Conservation (phyloP, 169 alveolate genomes). For the Plasmodium yoelii region DNA sequence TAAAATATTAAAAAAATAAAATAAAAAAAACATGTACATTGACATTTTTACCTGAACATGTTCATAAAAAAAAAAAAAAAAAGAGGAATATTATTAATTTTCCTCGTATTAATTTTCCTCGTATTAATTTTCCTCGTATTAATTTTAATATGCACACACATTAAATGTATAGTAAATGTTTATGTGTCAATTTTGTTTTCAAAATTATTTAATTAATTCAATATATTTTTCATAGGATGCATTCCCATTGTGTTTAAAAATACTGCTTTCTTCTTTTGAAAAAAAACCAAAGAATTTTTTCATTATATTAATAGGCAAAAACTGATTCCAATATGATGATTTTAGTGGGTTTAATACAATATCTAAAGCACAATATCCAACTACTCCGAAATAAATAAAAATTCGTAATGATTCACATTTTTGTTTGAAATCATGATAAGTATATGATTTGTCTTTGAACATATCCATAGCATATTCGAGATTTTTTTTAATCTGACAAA, state of each 20-base stretch:
- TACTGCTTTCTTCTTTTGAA: conserved; percentile 14
- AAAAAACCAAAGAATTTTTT: conserved; percentile 60
- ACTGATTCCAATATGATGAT: conserved; percentile 82
- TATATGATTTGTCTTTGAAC: conserved; percentile 75
- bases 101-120: too few species aligned
- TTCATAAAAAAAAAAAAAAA: too few species aligned
- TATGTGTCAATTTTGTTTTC: too few species aligned
- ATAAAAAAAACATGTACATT: too few species aligned
- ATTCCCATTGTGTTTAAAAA: conserved; percentile 51
- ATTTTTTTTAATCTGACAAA: conserved; percentile 17
- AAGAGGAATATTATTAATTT: too few species aligned
- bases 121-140: too few species aligned
- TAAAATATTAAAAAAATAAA: too few species aligned
- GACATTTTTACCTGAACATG: too few species aligned
- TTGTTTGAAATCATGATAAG: conserved; percentile 81
- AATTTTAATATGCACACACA: too few species aligned
- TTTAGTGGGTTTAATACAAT: conserved; percentile 77
- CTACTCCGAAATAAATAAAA: conserved; percentile 82
- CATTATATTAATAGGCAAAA: conserved; percentile 53
- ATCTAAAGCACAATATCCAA: conserved; percentile 77
- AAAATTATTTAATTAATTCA: not conserved
- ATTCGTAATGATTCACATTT: conserved; percentile 81
- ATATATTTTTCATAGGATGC: conserved; percentile 29
- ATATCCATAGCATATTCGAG: conserved; percentile 80
- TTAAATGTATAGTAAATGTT: too few species aligned